Evolutionary conservation across 805 yeast species (phyloP), one percentile per base, ranked within the genome.

Genomic region (Candida patagonica): DNA sequence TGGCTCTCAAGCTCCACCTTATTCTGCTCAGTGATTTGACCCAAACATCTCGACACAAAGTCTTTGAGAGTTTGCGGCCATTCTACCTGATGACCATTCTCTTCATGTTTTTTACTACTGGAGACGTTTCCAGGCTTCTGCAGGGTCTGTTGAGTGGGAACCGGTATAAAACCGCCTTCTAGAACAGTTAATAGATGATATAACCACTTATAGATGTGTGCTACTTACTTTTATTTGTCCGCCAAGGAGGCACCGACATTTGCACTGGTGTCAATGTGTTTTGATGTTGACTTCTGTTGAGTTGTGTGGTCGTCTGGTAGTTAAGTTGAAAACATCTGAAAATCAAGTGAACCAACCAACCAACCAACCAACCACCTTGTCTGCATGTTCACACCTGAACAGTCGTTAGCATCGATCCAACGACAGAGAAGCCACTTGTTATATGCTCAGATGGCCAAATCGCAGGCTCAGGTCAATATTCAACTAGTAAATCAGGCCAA

Each of bases 31-130:
- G 56, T 59, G 0, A 73, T 64, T 40, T 58, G 55, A 10, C 53
- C 50, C 50, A 78, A 77, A 30, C 75, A 63, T 8, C 59, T 46
- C 4, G 63, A 61, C 5, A 78, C 74, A 53, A 75, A 79, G 10
- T 56, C 53, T 51, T 68, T 74, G 30, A 78, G 56, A 2, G 69
- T 53, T n/a, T 55, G 62, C 1, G 84, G 85, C 82, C 82, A 78
- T 38, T 47, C 41, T 6, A n/a, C 5, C 31, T n/a, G n/a, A n/a
- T n/a, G n/a, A n/a, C n/a, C n/a, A n/a, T n/a, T n/a, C n/a, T n/a
- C n/a, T n/a, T n/a, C n/a, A n/a, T n/a, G n/a, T n/a, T n/a, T n/a
- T n/a, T n/a, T n/a, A n/a, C n/a, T n/a, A n/a, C n/a, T n/a, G n/a
- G n/a, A n/a, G n/a, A n/a, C n/a, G n/a, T n/a, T n/a, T n/a, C n/a